A percentile compares a stretch with the other conserved stretches of the same genome.
phyloP scores from a whole-genome alignment of 305 asterid genomes.

The Galium porrigens region DNA sequence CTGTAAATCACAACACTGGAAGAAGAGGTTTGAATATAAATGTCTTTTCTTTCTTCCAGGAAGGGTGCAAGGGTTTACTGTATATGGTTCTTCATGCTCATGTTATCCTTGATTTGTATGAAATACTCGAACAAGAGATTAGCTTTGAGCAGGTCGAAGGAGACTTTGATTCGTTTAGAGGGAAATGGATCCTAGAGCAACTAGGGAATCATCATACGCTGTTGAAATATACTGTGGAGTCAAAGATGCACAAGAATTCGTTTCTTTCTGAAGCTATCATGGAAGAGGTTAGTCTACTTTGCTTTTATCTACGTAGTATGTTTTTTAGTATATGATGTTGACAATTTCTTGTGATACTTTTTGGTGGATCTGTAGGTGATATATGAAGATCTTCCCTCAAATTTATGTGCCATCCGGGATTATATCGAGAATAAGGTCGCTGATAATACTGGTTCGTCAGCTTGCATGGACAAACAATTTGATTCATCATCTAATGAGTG shows the following conservation, averaged over 20 bases:
- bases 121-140: slow-evolving; percentile 66
- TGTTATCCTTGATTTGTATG: slow-evolving; percentile 68
- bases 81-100: slow-evolving; percentile 96
- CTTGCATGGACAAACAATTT: slow-evolving; percentile 20
- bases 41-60: slow-evolving; percentile 36
- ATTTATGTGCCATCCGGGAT: slow-evolving; percentile 85
- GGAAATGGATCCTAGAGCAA: slow-evolving; percentile 86
- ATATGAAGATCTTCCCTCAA: slow-evolving; percentile 91
- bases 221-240: slow-evolving; percentile 73
- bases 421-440: slow-evolving; percentile 46
- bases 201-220: slow-evolving; percentile 79
- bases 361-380: slow-evolving; percentile 39
- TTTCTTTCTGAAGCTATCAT: slow-evolving; percentile 88
- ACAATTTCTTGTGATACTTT: slow-evolving; percentile 1
- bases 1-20: background rate
- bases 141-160: slow-evolving; percentile 88
- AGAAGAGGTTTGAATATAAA: slow-evolving; percentile 8
- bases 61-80: slow-evolving; percentile 89
- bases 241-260: slow-evolving; percentile 83
- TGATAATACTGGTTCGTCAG: slow-evolving; percentile 19
- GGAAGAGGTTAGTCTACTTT: slow-evolving; percentile 64
- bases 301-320: background rate
- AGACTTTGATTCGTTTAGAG: slow-evolving; percentile 66
- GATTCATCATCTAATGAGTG: slow-evolving; percentile 18
- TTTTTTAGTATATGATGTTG: background rate